Percentiles rank a stretch among this genome's conserved stretches.
These are phyloP conservation scores for Apiotrichum porosum DNA, from an alignment of 1,284 basidiomycete genomes.

Conservation along the genomic window DNA sequence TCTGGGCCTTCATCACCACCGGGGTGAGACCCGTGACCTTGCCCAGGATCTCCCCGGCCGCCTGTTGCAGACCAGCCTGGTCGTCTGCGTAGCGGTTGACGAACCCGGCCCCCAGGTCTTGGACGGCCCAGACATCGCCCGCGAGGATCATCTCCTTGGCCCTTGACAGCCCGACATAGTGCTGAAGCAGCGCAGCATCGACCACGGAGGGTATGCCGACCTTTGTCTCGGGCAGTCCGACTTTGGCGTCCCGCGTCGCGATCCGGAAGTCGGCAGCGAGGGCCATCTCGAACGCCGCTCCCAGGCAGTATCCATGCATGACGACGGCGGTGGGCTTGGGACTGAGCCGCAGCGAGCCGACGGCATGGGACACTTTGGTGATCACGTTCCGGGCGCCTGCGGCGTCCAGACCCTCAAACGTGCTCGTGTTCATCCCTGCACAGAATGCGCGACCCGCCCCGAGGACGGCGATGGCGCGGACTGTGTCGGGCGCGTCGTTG, in stretches of 20 bases:
- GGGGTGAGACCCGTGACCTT: slow-evolving; percentile 16
- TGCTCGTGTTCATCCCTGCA: slow-evolving; percentile 17
- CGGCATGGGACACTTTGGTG: slow-evolving; percentile 6
- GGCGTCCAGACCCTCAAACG: slow-evolving; percentile 7
- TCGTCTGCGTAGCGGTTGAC: slow-evolving; percentile 8
- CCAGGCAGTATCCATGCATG: slow-evolving; percentile 14
- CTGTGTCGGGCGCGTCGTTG: slow-evolving; percentile 1
- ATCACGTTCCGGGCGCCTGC: slow-evolving; percentile 5
- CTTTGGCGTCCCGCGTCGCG: not conserved
- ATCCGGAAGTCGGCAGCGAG: slow-evolving; percentile 16
- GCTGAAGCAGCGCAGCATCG: slow-evolving; percentile 13
- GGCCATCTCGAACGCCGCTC: slow-evolving; percentile 20
- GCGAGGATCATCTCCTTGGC: slow-evolving; percentile 17
- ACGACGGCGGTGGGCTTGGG: slow-evolving; percentile 17
- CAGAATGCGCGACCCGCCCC: slow-evolving; percentile 10
- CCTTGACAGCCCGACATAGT: slow-evolving; percentile 9
- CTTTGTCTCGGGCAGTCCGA: slow-evolving; percentile 18
- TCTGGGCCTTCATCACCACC: slow-evolving; percentile 15
- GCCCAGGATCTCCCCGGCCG: slow-evolving; percentile 6
- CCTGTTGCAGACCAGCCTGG: not conserved
- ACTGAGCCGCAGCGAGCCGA: slow-evolving; percentile 8
- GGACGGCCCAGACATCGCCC: slow-evolving; percentile 14
- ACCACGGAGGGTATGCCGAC: slow-evolving; percentile 17
- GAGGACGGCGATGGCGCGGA: slow-evolving; percentile 14
- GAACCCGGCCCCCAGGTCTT: slow-evolving; percentile 2